Base-by-base conservation (phyloP, 1,284 basidiomycete genomes). In the Peniophora sp. region DNA sequence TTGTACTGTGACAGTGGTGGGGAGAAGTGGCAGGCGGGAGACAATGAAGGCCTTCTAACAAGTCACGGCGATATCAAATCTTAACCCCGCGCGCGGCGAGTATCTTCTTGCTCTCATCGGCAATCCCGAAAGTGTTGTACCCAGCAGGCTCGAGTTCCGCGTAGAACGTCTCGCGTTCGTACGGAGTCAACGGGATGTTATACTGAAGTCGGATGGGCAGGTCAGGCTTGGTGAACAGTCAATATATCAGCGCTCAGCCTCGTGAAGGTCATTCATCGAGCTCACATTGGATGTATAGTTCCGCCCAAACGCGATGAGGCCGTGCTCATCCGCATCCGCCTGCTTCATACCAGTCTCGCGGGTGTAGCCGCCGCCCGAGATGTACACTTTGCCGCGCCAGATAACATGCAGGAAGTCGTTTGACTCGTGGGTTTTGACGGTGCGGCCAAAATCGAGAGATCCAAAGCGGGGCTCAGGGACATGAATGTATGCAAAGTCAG, bases 221-320 rank as follows among this genome's bases (percentile, higher is more conserved):
- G 55, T 78, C 76, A 11, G 75, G 76, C 64, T 70, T 61, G n/a
- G 5, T 10, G 10, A 20, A n/a, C 38, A n/a, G 16, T 41, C 19
- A n/a, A n/a, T n/a, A 8, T 5, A 6, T 8, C 38, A 41, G 8
- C 5, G 5, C 38, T 16, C 38, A 41, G 8, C 10, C 34, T 36
- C 10, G 10, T 36, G 34, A 10, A 36, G 34, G n/a, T n/a, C n/a
- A n/a, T n/a, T n/a, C n/a, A n/a, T n/a, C n/a, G 8, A n/a, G 55
- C 68, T 56, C 51, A 72, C 67, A 52, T 72, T 72, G 5, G 68
- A 64, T 50, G 76, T 76, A 57, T 71, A 79, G 55, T 60, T 62
- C 25, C 77, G 59, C 3, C 77, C 77, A 52, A 74, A 71, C 0
- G 67, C 71, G 47, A 76, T 61, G 23, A 73, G 14, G 6, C 9